Percentiles rank a stretch among this genome's conserved stretches.
Conservation (phyloP, 192 early-diverging fungal species). For the Diversispora eburnea region DNA sequence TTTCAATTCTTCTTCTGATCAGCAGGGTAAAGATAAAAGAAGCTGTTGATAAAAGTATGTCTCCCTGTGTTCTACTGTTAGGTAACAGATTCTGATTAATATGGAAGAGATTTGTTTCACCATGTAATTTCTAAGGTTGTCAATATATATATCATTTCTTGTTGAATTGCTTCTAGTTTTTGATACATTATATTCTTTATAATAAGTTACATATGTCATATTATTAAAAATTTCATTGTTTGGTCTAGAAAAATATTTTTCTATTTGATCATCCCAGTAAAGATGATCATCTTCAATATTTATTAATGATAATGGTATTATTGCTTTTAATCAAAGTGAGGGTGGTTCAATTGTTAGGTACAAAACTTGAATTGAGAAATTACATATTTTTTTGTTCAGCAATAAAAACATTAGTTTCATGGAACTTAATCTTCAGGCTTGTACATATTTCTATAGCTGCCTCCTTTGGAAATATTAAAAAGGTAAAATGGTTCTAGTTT, state of each 20-base stretch:
- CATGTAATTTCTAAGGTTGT: no score
- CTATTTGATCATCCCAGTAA: not conserved
- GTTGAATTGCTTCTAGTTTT: no score
- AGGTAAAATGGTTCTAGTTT: no score
- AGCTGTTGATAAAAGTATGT: conserved; percentile 5
- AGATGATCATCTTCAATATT: not conserved
- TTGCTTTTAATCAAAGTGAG: not conserved
- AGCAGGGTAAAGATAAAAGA: not conserved
- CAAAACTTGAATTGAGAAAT: no score
- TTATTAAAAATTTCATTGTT: conserved; percentile 1
- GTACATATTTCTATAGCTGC: no score
- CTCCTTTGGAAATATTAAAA: no score
- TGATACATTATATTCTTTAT: no score
- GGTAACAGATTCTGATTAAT: no score
- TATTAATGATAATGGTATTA: not conserved
- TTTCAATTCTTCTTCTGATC: not conserved
- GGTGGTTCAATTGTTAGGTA: conserved; percentile 5
- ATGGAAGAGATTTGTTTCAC: not conserved
- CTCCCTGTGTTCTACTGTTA: not conserved
- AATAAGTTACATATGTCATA: conserved; percentile 4
- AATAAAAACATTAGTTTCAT: no score
- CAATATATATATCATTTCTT: no score
- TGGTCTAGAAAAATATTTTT: conserved; percentile 10
- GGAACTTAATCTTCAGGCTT: no score
- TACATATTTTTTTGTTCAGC: no score